Conservation (phyloP, 1,284 basidiomycete genomes). For the Mycena sp. region DNA sequence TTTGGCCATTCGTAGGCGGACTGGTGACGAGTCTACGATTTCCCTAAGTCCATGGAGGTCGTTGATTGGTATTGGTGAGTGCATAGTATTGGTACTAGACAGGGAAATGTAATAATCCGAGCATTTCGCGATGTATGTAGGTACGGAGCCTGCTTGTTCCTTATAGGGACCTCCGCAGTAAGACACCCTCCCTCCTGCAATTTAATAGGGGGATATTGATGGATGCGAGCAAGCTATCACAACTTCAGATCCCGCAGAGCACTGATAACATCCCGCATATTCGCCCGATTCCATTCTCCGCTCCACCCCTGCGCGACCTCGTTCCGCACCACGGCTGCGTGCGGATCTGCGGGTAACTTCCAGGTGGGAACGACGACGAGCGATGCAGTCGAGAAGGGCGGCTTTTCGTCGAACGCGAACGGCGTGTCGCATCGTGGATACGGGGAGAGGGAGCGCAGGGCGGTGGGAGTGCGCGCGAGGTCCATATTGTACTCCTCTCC, state of each 20-base stretch:
- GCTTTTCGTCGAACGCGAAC: background rate
- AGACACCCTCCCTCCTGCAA: no score
- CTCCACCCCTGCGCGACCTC: background rate
- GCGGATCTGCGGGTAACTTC: background rate
- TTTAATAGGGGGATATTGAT: no score
- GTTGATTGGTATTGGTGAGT: no score
- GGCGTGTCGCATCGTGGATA: background rate
- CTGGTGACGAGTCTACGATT: no score
- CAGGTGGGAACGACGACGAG: background rate
- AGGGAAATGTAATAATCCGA: no score
- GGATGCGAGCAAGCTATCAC: no score
- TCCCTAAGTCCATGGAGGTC: no score
- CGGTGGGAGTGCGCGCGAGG: background rate
- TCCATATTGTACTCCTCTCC: background rate
- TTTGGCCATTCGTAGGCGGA: no score
- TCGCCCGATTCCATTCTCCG: constrained; percentile 2
- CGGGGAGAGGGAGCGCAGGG: background rate
- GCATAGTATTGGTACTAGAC: no score
- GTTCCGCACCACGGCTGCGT: background rate
- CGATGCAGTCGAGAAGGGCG: background rate
- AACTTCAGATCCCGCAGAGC: background rate
- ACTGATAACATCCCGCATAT: constrained; percentile 1
- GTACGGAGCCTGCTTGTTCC: no score
- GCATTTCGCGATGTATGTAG: no score
- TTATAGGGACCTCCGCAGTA: no score